Evolutionary conservation across 768 basidiomycete genomes (phyloP).

Genomic region (Leccinum boreale): DNA sequence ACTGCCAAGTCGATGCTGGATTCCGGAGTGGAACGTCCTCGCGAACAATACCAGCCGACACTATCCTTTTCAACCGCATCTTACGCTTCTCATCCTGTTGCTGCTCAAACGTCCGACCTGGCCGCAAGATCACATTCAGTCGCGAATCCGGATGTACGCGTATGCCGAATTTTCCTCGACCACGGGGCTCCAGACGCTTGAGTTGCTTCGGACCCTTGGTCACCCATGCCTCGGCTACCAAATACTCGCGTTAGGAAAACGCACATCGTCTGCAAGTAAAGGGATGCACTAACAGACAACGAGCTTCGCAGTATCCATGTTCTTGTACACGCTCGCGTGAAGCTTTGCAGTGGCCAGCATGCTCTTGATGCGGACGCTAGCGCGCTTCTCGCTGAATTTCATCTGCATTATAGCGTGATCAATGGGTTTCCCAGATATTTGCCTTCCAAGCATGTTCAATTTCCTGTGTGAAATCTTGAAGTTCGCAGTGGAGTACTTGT

Average conservation of each 20-base stretch:
- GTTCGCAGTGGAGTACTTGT: conserved; percentile 88
- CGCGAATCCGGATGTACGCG: conserved; percentile 73
- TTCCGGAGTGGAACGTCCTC: conserved; percentile 81
- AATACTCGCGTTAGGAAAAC: conserved; percentile 3
- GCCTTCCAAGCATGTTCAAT: conserved; percentile 81
- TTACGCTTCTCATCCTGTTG: conserved; percentile 56
- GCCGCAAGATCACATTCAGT: conserved; percentile 71
- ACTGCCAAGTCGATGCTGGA: conserved; percentile 69
- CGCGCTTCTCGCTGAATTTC: conserved; percentile 93
- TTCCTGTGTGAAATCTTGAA: conserved; percentile 96
- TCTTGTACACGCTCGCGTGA: conserved; percentile 77
- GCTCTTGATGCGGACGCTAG: conserved; percentile 79
- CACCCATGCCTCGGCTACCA: conserved; percentile 89
- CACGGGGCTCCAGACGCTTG: conserved; percentile 75
- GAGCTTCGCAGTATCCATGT: conserved; percentile 65
- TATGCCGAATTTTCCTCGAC: conserved; percentile 77
- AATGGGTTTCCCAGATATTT: conserved; percentile 88
- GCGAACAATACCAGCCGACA: conserved; percentile 74
- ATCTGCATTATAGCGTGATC: conserved; percentile 96
- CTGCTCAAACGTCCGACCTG: conserved; percentile 77
- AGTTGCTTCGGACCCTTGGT: conserved; percentile 69
- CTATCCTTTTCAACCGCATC: conserved; percentile 70
- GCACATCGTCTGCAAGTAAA: not conserved
- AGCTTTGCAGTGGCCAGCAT: conserved; percentile 86
- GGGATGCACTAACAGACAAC: conserved; percentile 66